A percentile compares a stretch with the other conserved stretches of the same genome.
Evolutionary conservation across 1,284 basidiomycete genomes (phyloP).

Genomic region (Pseudozyma sp.): DNA sequence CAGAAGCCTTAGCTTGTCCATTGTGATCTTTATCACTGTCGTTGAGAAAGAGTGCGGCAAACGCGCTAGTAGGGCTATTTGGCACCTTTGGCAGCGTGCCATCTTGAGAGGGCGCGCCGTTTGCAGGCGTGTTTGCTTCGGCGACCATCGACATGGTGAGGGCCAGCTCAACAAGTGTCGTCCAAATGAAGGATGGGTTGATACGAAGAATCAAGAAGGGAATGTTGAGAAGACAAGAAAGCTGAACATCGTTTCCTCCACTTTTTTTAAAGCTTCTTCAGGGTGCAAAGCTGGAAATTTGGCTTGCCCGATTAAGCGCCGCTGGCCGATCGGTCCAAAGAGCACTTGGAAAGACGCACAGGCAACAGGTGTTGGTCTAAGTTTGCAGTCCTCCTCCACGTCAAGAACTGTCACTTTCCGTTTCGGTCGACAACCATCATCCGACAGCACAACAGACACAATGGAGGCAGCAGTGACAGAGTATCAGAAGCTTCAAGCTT

Average conservation of each 20-base stretch:
- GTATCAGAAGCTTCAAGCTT: constrained; percentile 53
- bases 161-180: too few relatives aligned
- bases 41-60: constrained; percentile 36
- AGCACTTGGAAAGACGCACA: too few relatives aligned
- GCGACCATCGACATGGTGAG: background rate
- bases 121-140: background rate
- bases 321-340: background rate
- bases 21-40: background rate
- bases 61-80: constrained; percentile 37
- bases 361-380: constrained; percentile 5
- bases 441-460: constrained; percentile 4
- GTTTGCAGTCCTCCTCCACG: background rate
- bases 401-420: too few relatives aligned
- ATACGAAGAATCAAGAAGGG: too few relatives aligned
- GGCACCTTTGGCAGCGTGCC: constrained; percentile 12
- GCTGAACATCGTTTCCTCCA: background rate
- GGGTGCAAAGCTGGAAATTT: too few relatives aligned
- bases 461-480: constrained; percentile 50
- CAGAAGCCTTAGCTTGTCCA: background rate
- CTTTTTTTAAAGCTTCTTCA: constrained; percentile 1
- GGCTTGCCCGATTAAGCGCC: background rate
- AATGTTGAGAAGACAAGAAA: background rate
- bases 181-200: too few relatives aligned
- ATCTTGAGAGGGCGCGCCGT: background rate
- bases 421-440: background rate